These are phyloP conservation scores for Meira miltonrushii DNA, from an alignment of 1,284 basidiomycete species.

Conservation along the genomic window DNA sequence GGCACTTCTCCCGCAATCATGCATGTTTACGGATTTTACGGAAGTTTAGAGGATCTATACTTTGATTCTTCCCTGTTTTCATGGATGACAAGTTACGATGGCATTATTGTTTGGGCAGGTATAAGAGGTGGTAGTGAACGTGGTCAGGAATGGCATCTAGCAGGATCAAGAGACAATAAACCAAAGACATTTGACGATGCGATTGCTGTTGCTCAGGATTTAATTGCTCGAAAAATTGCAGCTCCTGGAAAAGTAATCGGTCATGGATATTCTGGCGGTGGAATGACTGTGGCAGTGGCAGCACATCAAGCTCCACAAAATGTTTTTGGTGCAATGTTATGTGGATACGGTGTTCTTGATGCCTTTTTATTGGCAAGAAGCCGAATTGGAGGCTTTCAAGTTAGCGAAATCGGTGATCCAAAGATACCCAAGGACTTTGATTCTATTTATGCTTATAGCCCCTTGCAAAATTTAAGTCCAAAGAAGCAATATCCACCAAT, in stretches of 20 bases:
- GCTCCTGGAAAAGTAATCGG: slow-evolving; percentile 70
- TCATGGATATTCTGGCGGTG: slow-evolving; percentile 57
- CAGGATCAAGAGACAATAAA: slow-evolving; percentile 41
- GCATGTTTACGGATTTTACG: slow-evolving; percentile 62
- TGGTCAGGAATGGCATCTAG: slow-evolving; percentile 58
- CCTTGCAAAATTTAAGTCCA: slow-evolving; percentile 33
- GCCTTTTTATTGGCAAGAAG: slow-evolving; percentile 57
- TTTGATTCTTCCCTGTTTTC: slow-evolving; percentile 72
- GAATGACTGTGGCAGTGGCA: slow-evolving; percentile 72
- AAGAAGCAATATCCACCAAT: slow-evolving; percentile 38
- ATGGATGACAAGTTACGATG: slow-evolving; percentile 69
- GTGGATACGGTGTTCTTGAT: slow-evolving; percentile 63
- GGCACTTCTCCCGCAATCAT: slow-evolving; percentile 73
- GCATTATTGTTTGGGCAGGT: slow-evolving; percentile 63
- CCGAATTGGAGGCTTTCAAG: slow-evolving; percentile 67
- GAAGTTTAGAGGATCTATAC: slow-evolving; percentile 66
- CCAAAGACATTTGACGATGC: slow-evolving; percentile 70
- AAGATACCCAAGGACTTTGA: slow-evolving; percentile 37
- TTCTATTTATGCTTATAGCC: slow-evolving; percentile 42
- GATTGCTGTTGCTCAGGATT: slow-evolving; percentile 61
- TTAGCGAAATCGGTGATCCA: slow-evolving; percentile 72
- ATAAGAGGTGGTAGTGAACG: slow-evolving; percentile 67
- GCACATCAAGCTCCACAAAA: slow-evolving; percentile 72
- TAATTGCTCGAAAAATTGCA: slow-evolving; percentile 68
- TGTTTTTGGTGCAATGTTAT: slow-evolving; percentile 59